Evolutionary conservation across 202 grass and related monocot genomes (phyloP).

Genomic region (Panicum virgatum): DNA sequence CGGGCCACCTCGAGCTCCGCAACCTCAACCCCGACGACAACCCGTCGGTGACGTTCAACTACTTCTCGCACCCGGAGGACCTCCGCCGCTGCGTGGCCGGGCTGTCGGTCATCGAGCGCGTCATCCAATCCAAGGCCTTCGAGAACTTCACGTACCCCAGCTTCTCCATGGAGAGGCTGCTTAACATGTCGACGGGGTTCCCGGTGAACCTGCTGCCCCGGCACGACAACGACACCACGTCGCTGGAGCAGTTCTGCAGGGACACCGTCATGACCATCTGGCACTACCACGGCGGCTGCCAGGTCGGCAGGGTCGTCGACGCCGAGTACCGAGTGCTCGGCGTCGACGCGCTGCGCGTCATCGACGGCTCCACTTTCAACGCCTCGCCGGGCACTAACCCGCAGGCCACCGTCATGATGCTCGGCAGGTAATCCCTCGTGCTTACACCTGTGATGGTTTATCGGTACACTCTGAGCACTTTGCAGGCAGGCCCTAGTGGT

Average conservation of each 20-base stretch:
- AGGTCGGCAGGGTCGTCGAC: constrained; percentile 71
- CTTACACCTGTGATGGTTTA: not conserved
- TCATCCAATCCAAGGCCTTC: constrained; percentile 60
- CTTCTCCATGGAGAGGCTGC: constrained; percentile 54
- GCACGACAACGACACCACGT: constrained; percentile 67
- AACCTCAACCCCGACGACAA: constrained; percentile 80
- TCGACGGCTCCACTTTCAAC: constrained; percentile 83
- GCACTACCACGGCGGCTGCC: constrained; percentile 93
- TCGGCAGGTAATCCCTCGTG: constrained; percentile 51
- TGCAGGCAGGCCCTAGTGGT: constrained; percentile 24
- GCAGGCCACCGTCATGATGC: constrained; percentile 96
- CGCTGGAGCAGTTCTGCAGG: constrained; percentile 72
- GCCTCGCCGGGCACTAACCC: constrained; percentile 89
- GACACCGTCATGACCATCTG: constrained; percentile 92
- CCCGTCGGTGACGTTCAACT: constrained; percentile 81
- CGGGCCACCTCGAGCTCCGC: constrained; percentile 64
- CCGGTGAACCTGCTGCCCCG: constrained; percentile 71
- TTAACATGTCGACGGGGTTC: constrained; percentile 77
- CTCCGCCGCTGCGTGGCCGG: constrained; percentile 68
- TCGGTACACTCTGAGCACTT: not conserved
- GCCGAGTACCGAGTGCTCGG: constrained; percentile 60
- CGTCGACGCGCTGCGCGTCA: constrained; percentile 63
- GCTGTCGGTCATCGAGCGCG: constrained; percentile 57
- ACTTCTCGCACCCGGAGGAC: constrained; percentile 72
- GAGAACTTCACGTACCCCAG: constrained; percentile 56